Evolutionary conservation across 140 eudicot species (phyloP).

Genomic region (Erigeron philadelphicus): DNA sequence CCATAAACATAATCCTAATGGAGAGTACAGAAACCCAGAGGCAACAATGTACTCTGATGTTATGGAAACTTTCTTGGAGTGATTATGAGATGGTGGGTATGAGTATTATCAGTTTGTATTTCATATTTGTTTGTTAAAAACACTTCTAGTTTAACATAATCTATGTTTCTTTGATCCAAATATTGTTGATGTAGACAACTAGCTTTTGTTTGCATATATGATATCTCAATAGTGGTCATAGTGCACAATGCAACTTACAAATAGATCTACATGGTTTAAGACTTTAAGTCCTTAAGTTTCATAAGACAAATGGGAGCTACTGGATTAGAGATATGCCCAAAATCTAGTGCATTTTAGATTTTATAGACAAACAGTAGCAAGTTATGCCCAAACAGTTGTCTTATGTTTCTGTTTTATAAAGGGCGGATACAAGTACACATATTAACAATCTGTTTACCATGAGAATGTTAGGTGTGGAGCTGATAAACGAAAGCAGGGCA

Average conservation of each 20-base stretch:
- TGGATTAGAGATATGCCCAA: background rate
- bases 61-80: conserved; percentile 93
- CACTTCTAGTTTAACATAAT: conserved; percentile 21
- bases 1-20: conserved; percentile 52
- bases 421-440: too few species aligned
- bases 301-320: background rate
- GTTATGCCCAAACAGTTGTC: too few species aligned
- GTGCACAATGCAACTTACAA: background rate
- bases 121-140: conserved; percentile 27
- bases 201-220: conserved; percentile 9
- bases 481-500: too few species aligned
- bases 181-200: conserved; percentile 20
- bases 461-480: too few species aligned
- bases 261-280: background rate
- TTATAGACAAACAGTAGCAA: conserved; percentile 10
- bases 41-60: conserved; percentile 78
- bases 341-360: background rate
- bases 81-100: conserved; percentile 30
- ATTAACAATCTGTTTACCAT: too few species aligned
- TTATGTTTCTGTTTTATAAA: too few species aligned
- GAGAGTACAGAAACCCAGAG: conserved; percentile 65
- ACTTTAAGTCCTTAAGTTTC: too few species aligned
- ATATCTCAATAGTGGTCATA: background rate
- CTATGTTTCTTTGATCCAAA: conserved; percentile 27
- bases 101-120: conserved; percentile 25